A percentile compares a stretch with the other conserved stretches of the same genome.
phyloP scores from a whole-genome alignment of 2,329 filamentous ascomycete species.

The Penicillium sp. region DNA sequence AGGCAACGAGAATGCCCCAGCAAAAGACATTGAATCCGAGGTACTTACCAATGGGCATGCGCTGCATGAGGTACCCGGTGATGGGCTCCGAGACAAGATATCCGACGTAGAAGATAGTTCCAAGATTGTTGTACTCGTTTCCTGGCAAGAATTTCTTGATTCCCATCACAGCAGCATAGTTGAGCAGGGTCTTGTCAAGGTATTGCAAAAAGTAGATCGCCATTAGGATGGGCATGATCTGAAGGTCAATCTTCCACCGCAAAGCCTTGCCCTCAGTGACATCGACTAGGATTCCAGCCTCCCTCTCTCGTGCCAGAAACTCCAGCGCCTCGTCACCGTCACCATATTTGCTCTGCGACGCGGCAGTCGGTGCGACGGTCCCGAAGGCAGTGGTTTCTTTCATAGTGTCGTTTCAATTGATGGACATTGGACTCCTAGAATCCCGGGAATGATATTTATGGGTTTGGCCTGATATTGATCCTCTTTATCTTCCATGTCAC shows the following conservation, averaged over 20 bases:
- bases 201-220: constrained; percentile 9
- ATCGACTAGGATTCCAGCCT: constrained; percentile 17
- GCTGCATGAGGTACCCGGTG: constrained; percentile 20
- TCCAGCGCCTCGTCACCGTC: constrained; percentile 18
- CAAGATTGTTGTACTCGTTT: not conserved
- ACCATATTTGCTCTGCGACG: too few relatives aligned
- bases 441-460: too few relatives aligned
- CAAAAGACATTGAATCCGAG: constrained; percentile 25
- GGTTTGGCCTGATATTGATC: too few relatives aligned
- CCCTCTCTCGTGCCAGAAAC: constrained; percentile 17
- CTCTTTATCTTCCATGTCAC: too few relatives aligned
- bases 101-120: not conserved
- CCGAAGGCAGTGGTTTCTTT: too few relatives aligned
- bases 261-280: not conserved
- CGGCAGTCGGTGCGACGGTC: too few relatives aligned
- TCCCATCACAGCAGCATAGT: not conserved
- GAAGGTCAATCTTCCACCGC: constrained; percentile 5
- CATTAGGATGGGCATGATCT: constrained; percentile 6
- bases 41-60: constrained; percentile 20
- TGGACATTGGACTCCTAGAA: too few relatives aligned
- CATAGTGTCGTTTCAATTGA: too few relatives aligned
- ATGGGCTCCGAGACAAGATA: constrained; percentile 15
- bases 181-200: constrained; percentile 22
- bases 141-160: constrained; percentile 3
- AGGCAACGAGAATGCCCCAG: constrained; percentile 26